A percentile compares a stretch with the other conserved stretches of the same genome.
Evolutionary conservation across 257 asterid genomes (phyloP).

Genomic region (Plantago ovata): DNA sequence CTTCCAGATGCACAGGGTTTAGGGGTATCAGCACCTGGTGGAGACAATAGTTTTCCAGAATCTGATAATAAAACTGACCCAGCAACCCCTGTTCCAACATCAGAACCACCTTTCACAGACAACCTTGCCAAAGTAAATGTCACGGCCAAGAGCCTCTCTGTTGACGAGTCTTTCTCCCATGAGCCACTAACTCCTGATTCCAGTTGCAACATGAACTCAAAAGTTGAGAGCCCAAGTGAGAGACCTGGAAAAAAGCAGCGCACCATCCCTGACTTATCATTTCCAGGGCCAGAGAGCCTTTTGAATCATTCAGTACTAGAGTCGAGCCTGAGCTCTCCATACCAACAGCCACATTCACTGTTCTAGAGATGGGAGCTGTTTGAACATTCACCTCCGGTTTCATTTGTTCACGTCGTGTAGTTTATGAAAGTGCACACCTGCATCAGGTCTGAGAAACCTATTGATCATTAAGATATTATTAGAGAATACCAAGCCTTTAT

Average conservation of each 20-base stretch:
- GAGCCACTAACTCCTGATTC: constrained; percentile 92
- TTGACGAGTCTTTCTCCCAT: constrained; percentile 70
- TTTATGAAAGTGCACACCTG: constrained; percentile 14
- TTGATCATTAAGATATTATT: constrained; percentile 8
- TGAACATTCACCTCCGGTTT: constrained; percentile 26
- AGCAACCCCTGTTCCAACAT: constrained; percentile 79
- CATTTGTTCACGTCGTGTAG: constrained; percentile 13
- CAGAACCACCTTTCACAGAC: constrained; percentile 53
- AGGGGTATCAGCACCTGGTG: constrained; percentile 39
- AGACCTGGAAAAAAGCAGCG: constrained; percentile 58
- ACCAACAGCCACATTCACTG: constrained; percentile 42
- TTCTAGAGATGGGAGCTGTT: constrained; percentile 42
- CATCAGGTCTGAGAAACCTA: constrained; percentile 23
- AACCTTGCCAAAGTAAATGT: constrained; percentile 44
- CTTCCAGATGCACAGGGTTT: constrained; percentile 58
- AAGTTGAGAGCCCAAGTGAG: constrained; percentile 41
- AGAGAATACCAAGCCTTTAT: constrained; percentile 2
- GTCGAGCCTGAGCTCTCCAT: constrained; percentile 45
- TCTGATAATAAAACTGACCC: constrained; percentile 59
- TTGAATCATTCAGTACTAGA: constrained; percentile 40
- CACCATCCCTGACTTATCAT: constrained; percentile 28
- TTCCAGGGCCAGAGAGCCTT: constrained; percentile 33
- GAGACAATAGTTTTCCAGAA: constrained; percentile 39
- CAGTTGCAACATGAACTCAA: constrained; percentile 39
- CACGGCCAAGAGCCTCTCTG: constrained; percentile 53